A percentile compares a stretch with the other conserved stretches of the same genome.
phyloP scores from a whole-genome alignment of 371 early-diverging fungal genomes.

The Circinella umbellata region DNA sequence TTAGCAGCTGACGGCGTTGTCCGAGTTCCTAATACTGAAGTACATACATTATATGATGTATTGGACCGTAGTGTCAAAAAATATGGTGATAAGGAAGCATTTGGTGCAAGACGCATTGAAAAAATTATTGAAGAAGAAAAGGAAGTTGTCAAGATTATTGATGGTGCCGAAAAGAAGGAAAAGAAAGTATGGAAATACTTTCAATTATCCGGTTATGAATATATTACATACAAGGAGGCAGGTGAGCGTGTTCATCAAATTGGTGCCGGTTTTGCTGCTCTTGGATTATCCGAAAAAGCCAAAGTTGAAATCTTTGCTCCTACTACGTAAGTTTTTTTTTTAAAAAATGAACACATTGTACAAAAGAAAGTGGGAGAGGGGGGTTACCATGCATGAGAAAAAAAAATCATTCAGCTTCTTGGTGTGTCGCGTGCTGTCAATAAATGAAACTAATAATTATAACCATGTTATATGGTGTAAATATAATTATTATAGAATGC shows the following conservation, averaged over 20 bases:
- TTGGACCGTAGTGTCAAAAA: constrained; percentile 58
- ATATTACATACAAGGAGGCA: constrained; percentile 70
- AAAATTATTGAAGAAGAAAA: constrained; percentile 79
- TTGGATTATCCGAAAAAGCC: constrained; percentile 67
- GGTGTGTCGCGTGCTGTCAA: no score
- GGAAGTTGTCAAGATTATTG: constrained; percentile 70
- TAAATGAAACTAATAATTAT: no score
- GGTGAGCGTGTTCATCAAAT: constrained; percentile 48
- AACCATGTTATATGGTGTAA: no score
- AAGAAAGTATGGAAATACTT: constrained; percentile 86
- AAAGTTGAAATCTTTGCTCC: constrained; percentile 79
- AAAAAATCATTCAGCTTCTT: no score
- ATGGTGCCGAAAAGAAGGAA: constrained; percentile 71
- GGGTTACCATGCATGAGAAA: no score
- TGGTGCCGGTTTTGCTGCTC: constrained; percentile 71
- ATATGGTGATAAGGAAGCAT: constrained; percentile 52
- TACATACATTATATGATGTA: constrained; percentile 76
- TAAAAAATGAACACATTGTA: no score
- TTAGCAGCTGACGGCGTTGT: constrained; percentile 54
- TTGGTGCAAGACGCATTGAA: constrained; percentile 72
- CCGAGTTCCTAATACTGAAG: constrained; percentile 54
- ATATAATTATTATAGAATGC: constrained; percentile 49
- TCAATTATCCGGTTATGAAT: constrained; percentile 73
- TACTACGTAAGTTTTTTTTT: constrained; percentile 68
- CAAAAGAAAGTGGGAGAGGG: no score